phyloP scores from a whole-genome alignment of 164 flowering plant species.

The Vitis rupestris region DNA sequence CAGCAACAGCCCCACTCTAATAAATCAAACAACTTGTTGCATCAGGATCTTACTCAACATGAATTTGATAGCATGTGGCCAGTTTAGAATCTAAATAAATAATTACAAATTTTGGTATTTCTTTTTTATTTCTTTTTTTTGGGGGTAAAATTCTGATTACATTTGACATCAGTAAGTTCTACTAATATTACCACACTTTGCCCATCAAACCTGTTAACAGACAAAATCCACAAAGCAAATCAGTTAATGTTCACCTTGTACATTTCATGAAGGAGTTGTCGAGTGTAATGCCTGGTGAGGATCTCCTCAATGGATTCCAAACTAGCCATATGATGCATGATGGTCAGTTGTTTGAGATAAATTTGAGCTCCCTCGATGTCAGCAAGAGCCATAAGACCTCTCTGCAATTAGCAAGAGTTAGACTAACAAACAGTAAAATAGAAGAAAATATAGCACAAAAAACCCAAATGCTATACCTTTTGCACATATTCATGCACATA shows the following conservation, averaged over 20 bases:
- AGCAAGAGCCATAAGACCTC: constrained; percentile 93
- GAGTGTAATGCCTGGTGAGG: constrained; percentile 69
- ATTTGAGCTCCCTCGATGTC: constrained; percentile 94
- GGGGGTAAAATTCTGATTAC: no score
- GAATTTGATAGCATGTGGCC: no score
- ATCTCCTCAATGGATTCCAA: constrained; percentile 83
- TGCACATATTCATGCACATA: no score
- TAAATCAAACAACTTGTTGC: no score
- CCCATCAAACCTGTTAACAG: background rate
- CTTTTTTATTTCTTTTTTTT: no score
- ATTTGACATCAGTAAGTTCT: no score
- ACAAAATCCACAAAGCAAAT: background rate
- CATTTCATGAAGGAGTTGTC: constrained; percentile 87
- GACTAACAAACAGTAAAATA: background rate
- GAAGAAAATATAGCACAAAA: background rate
- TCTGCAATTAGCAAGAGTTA: constrained; percentile 42
- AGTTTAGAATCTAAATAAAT: no score
- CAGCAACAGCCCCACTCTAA: no score
- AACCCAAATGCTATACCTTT: no score
- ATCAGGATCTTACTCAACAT: no score
- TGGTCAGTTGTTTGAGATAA: constrained; percentile 59
- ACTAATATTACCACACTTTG: no score
- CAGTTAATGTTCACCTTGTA: constrained; percentile 63
- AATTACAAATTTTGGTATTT: no score
- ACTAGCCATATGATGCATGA: constrained; percentile 88